These are phyloP conservation scores for Phytophthora tentaculata DNA, from an alignment of 352 stramenopile species.

Conservation along the genomic window DNA sequence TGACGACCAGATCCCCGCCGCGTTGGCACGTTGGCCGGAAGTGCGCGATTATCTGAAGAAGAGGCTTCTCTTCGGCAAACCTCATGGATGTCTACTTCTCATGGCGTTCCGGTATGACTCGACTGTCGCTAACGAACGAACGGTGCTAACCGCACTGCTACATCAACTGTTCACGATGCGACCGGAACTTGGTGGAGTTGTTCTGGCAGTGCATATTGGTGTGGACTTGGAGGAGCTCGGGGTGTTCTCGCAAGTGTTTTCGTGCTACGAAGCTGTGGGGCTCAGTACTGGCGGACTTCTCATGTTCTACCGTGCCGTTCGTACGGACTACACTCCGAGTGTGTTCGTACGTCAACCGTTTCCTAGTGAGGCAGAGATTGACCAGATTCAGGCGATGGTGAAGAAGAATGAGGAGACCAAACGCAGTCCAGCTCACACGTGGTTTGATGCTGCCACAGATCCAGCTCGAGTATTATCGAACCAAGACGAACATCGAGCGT, in stretches of 20 bases:
- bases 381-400: conserved; percentile 40
- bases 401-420: conserved; percentile 35
- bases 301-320: conserved; percentile 67
- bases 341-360: conserved; percentile 41
- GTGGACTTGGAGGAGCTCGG: conserved; percentile 60
- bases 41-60: conserved; percentile 75
- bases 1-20: conserved; percentile 57
- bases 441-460: conserved; percentile 46
- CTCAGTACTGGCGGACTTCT: conserved; percentile 49
- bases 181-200: conserved; percentile 52
- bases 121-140: conserved; percentile 31
- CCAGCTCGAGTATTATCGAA: conserved; percentile 36
- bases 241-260: conserved; percentile 72
- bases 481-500: conserved; percentile 62
- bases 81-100: conserved; percentile 63
- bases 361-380: conserved; percentile 21
- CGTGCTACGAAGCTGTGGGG: conserved; percentile 54
- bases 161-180: conserved; percentile 49
- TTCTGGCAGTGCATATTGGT: conserved; percentile 56
- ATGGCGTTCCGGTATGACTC: conserved; percentile 53
- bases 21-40: conserved; percentile 57
- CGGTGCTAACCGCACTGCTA: conserved; percentile 33
- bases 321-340: conserved; percentile 51
- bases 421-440: conserved; percentile 24
- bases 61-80: conserved; percentile 52